Evolutionary conservation across 148 eudicot genomes (phyloP).

Genomic region (Euryodendron excelsum): DNA sequence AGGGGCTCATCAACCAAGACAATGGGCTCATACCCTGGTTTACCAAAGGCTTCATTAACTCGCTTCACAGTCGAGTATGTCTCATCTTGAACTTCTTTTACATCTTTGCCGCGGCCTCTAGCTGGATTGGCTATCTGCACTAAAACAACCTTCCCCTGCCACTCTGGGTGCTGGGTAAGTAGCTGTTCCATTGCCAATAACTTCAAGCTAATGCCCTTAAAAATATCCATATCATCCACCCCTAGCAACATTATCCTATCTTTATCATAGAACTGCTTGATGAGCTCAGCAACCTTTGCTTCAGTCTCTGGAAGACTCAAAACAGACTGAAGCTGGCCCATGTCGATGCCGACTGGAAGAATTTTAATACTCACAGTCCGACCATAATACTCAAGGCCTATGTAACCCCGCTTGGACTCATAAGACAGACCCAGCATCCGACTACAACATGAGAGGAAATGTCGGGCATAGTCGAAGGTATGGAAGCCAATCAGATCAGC

Average conservation of each 20-base stretch:
- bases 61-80: slow-evolving; percentile 37
- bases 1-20: slow-evolving; percentile 39
- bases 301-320: slow-evolving; percentile 31
- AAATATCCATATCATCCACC: slow-evolving; percentile 57
- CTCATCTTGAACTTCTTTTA: slow-evolving; percentile 44
- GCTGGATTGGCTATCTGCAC: slow-evolving; percentile 59
- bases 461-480: slow-evolving; percentile 50
- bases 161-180: slow-evolving; percentile 44
- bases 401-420: slow-evolving; percentile 51
- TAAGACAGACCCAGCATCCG: slow-evolving; percentile 49
- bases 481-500: slow-evolving; percentile 51
- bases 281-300: slow-evolving; percentile 30
- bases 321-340: slow-evolving; percentile 45
- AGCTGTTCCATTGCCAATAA: slow-evolving; percentile 50
- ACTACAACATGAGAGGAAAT: slow-evolving; percentile 50
- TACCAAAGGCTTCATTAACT: slow-evolving; percentile 37
- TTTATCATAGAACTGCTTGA: slow-evolving; percentile 25
- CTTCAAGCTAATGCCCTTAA: slow-evolving; percentile 51
- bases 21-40: slow-evolving; percentile 48
- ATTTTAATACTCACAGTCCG: slow-evolving; percentile 51
- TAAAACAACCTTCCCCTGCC: slow-evolving; percentile 46
- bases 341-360: slow-evolving; percentile 48
- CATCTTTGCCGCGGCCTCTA: slow-evolving; percentile 46
- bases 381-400: slow-evolving; percentile 49
- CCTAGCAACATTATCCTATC: slow-evolving; percentile 40